Evolutionary conservation across 192 early-diverging fungal genomes (phyloP).

Genomic region (Coemansia sp.): DNA sequence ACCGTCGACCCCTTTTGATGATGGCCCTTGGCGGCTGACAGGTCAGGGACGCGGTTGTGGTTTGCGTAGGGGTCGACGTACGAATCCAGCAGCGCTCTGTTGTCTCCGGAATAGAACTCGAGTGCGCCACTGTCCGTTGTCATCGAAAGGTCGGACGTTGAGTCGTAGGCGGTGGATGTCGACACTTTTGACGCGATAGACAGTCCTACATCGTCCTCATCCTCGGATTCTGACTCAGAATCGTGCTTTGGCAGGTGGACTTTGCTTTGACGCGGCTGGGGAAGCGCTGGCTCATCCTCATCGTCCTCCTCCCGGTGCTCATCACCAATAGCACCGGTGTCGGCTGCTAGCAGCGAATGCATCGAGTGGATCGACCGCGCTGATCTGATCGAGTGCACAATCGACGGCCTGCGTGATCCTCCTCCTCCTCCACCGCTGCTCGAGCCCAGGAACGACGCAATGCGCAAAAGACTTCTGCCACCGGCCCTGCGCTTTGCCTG

Average conservation of each 20-base stretch:
- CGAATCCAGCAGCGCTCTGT: conserved; percentile 6
- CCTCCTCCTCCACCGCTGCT: no score
- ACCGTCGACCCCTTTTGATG: background rate
- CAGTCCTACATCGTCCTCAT: background rate
- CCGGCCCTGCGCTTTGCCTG: background rate
- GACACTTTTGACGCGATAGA: conserved; percentile 8
- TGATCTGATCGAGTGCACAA: background rate
- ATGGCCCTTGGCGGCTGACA: background rate
- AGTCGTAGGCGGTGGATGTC: conserved; percentile 13
- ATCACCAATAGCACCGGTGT: background rate
- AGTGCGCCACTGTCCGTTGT: background rate
- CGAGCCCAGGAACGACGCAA: background rate
- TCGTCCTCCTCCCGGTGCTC: background rate
- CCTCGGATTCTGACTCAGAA: no score
- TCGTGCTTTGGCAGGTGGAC: no score
- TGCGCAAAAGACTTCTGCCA: conserved; percentile 3
- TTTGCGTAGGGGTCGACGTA: conserved; percentile 38
- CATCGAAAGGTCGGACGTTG: background rate
- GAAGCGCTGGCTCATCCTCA: no score
- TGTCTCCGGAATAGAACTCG: background rate
- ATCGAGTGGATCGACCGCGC: background rate
- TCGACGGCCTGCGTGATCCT: background rate
- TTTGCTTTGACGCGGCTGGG: no score
- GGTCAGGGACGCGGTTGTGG: conserved; percentile 10
- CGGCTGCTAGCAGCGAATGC: background rate